Conservation (phyloP, 2,329 filamentous ascomycete genomes). For the Aspergillus pseudonomiae region DNA sequence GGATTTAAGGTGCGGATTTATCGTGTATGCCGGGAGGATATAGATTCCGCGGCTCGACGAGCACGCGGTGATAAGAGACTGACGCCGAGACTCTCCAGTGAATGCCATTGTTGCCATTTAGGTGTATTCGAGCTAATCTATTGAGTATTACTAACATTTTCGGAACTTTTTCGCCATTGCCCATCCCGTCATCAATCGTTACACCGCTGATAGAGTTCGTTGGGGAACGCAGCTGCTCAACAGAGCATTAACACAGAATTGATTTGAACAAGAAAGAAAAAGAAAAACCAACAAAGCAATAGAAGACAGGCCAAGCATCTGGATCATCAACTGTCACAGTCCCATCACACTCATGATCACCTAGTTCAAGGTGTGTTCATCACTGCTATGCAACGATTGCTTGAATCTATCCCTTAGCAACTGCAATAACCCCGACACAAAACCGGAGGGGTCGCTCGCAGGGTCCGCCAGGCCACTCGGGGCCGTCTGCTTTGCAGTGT, state of each 20-base stretch:
- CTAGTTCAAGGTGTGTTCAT: constrained; percentile 29
- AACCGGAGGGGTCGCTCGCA: constrained; percentile 20
- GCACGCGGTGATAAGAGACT: not conserved
- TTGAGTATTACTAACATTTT: not conserved
- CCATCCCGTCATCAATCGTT: constrained; percentile 1
- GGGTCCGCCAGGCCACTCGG: constrained; percentile 2
- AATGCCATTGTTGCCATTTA: not conserved
- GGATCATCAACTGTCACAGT: not conserved
- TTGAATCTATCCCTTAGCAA: constrained; percentile 23
- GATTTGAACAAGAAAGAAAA: not conserved
- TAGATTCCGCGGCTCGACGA: not conserved
- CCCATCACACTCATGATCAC: no score
- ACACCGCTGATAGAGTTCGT: not conserved
- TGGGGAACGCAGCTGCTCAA: not conserved
- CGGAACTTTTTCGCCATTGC: not conserved
- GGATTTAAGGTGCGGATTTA: constrained; percentile 5
- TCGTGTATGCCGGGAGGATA: not conserved
- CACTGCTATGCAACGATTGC: constrained; percentile 29
- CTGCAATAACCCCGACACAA: constrained; percentile 23
- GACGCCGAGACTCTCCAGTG: not conserved
- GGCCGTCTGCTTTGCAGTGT: constrained; percentile 2
- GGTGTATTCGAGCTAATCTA: not conserved
- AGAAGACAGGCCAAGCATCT: not conserved
- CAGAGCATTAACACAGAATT: not conserved
- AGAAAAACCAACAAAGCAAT: not conserved